Conservation (phyloP, 345 rosid species). For the Hibiscus syriacus region DNA sequence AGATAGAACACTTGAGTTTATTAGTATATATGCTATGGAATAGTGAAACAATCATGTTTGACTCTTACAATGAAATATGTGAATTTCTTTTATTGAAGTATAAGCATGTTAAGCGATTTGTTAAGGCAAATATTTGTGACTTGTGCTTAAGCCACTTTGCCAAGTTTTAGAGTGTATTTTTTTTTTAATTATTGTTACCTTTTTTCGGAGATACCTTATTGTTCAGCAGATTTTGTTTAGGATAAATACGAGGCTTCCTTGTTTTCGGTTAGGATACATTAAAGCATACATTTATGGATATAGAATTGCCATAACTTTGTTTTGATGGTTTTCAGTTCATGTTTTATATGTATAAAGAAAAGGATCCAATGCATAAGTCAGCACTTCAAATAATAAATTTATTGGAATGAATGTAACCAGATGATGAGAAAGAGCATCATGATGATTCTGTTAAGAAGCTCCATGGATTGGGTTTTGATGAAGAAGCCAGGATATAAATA, state of each 20-base stretch:
- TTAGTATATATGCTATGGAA: not conserved
- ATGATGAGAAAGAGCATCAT: conserved; percentile 56
- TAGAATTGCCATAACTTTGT: not conserved
- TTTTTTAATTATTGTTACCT: not conserved
- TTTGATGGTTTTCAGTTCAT: not conserved
- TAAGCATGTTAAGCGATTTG: not conserved
- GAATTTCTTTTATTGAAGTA: not conserved
- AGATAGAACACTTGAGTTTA: not conserved
- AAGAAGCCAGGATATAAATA: too few species aligned
- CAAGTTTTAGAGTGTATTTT: not conserved
- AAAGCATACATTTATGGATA: not conserved
- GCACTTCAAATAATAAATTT: not conserved
- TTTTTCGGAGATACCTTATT: not conserved
- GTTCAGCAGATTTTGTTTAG: not conserved
- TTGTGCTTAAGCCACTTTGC: conserved; percentile 2
- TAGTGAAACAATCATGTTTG: not conserved
- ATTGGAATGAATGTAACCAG: conserved; percentile 22
- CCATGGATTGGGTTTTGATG: conserved; percentile 60
- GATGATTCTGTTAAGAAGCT: conserved; percentile 42
- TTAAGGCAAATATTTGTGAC: not conserved
- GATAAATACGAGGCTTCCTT: not conserved
- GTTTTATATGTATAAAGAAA: not conserved
- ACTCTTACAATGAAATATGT: not conserved
- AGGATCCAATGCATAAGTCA: not conserved
- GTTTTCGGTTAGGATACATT: not conserved